Base-by-base conservation (phyloP, 1,284 basidiomycete species). In the Ganoderma multipileum region DNA sequence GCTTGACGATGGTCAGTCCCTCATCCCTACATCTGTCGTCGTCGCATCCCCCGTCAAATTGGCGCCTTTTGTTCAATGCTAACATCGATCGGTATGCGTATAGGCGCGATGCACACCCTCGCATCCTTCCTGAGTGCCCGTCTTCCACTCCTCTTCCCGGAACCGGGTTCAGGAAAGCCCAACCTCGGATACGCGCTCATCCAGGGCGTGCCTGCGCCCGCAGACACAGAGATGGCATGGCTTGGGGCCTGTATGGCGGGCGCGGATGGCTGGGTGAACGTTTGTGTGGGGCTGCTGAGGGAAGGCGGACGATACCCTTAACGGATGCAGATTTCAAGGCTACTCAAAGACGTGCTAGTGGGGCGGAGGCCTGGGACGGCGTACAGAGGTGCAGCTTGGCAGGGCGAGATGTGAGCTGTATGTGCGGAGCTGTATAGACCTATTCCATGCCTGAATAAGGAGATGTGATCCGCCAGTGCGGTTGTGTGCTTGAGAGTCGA, bases 201-300 rank as follows among this genome's bases (percentile, higher is more conserved):
- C 20, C 96, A 98, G 78, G 97, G 97, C 4, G 90, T 99, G n/a
- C 81, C 89, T 2, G 82, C 94, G 2, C 97, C 97, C 0, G 83
- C 90, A 20, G 96, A 98, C 57, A 86, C 95, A 1, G 96, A 98
- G 76, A 86, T 99, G 77, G 95, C 92, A 1, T 99, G 97, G 97
- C 80, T 99, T 16, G 94, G 95, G 16, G 91, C 94, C 14, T 96
- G 95, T 74, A 84, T 98, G 80, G 88, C 91, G 16, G 95, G 96
- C 12, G 95, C 95, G 7, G 97, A 99, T 77, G 97, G 97, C 8
- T 99, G 97, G 97, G 85, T 98, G 33, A 92, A 93, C 74, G 85
- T 97, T 63, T 96, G 95, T 74, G 84, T 97, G 50, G 92, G 92
- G 14, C 60, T 82, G 55, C 59, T 78, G 52, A 76, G 75, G 18